Percentiles rank a stretch among this genome's conserved stretches.
Conservation (phyloP, 163 green algal species). For the Prototheca wickerhamii region DNA sequence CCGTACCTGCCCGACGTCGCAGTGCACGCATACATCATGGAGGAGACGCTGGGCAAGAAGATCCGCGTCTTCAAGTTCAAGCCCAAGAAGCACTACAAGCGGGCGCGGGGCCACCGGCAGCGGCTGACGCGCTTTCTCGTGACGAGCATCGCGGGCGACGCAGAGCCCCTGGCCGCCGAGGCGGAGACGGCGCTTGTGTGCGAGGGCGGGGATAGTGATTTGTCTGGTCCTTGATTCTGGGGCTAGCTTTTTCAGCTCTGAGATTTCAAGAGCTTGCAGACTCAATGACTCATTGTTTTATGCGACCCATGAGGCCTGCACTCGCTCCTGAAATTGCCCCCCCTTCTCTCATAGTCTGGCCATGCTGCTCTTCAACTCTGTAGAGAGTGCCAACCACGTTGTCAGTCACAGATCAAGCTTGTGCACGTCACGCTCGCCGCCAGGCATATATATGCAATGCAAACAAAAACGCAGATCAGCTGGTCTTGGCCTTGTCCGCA, state of each 20-base stretch:
- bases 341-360: too few relatives aligned
- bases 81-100: slow-evolving; percentile 90
- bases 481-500: not conserved
- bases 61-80: slow-evolving; percentile 87
- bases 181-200: not conserved
- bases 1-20: slow-evolving; percentile 78
- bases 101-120: slow-evolving; percentile 71
- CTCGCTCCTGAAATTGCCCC: too few relatives aligned
- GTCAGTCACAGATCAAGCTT: too few relatives aligned
- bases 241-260: not conserved
- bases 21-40: slow-evolving; percentile 82
- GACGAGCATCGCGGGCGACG: slow-evolving; percentile 50
- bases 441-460: too few relatives aligned
- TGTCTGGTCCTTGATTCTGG: not conserved
- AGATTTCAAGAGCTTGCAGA: not conserved
- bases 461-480: not conserved
- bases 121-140: slow-evolving; percentile 78
- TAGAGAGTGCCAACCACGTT: too few relatives aligned
- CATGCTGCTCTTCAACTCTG: too few relatives aligned
- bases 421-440: too few relatives aligned
- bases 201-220: not conserved
- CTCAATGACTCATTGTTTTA: too few relatives aligned
- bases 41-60: slow-evolving; percentile 83
- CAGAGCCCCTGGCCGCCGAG: not conserved
- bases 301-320: too few relatives aligned